Conservation (phyloP, 2,329 filamentous ascomycete species). For the Calonectria leucothoes region DNA sequence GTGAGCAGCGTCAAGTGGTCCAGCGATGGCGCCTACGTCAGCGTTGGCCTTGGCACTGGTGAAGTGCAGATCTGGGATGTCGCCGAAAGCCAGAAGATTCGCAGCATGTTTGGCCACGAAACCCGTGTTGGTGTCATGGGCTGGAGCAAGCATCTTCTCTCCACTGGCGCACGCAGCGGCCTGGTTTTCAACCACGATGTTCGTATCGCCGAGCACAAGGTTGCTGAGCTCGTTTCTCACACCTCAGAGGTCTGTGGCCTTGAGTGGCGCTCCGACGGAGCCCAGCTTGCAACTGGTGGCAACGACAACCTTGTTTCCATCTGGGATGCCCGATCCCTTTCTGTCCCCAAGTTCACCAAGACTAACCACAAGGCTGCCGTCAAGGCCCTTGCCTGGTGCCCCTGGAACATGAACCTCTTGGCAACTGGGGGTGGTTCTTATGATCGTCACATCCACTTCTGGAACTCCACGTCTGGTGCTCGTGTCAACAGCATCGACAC, state of each 20-base stretch:
- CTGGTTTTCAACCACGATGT: constrained; percentile 99
- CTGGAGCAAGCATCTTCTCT: constrained; percentile 98
- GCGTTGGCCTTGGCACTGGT: constrained; percentile 92
- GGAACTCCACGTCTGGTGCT: constrained; percentile 98
- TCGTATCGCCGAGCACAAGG: constrained; percentile 96
- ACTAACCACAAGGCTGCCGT: constrained; percentile 99
- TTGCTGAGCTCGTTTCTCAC: constrained; percentile 95
- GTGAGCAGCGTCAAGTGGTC: constrained; percentile 99
- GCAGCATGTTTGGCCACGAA: constrained; percentile 98
- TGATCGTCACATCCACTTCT: constrained; percentile 99
- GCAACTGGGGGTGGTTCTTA: constrained; percentile 96
- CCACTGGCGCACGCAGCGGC: constrained; percentile 92
- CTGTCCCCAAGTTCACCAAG: constrained; percentile 98
- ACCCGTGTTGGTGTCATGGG: constrained; percentile 98
- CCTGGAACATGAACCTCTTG: constrained; percentile 97
- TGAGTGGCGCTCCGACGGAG: constrained; percentile 96
- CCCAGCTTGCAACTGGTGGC: constrained; percentile 95
- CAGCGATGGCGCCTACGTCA: constrained; percentile 94
- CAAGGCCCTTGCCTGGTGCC: constrained; percentile 98
- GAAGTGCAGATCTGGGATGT: constrained; percentile 99
- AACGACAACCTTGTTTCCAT: constrained; percentile 99
- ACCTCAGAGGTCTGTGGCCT: constrained; percentile 98
- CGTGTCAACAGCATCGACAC: constrained; percentile 99
- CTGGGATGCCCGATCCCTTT: constrained; percentile 95
- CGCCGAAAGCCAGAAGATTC: constrained; percentile 92